Evolutionary conservation across 2,329 filamentous ascomycete genomes (phyloP).

Genomic region (Aspergillus transmontanensis): DNA sequence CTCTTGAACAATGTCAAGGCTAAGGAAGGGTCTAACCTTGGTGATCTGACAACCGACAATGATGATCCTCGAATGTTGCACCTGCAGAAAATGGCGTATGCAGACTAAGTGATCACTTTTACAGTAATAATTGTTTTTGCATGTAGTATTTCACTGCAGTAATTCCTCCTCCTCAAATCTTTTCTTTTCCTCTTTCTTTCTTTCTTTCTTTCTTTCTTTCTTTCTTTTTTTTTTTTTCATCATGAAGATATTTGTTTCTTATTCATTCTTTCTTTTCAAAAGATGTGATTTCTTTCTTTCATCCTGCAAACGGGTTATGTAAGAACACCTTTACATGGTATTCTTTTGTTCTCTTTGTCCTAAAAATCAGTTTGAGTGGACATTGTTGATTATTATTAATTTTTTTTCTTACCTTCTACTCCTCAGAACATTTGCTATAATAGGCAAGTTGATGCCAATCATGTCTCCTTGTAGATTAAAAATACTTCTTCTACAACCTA

Average conservation of each 20-base stretch:
- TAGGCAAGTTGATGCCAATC: constrained; percentile 3
- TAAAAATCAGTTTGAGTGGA: neutral
- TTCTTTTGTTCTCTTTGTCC: neutral
- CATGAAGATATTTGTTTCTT: neutral
- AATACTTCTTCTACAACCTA: neutral
- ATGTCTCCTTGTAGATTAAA: constrained; percentile 1
- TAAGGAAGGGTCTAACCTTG: constrained; percentile 8
- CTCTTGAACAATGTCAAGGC: neutral
- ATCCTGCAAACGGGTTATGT: neutral
- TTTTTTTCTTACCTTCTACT: neutral
- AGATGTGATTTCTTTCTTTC: neutral
- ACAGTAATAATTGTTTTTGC: neutral
- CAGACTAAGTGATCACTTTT: constrained; percentile 11
- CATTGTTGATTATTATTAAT: neutral
- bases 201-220: neutral
- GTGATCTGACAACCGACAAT: constrained; percentile 4
- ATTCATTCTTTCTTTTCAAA: neutral
- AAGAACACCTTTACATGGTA: neutral
- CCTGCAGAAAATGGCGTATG: constrained; percentile 29
- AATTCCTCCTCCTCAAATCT: neutral
- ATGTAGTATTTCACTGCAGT: neutral
- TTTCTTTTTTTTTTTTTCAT: neutral
- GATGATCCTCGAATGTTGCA: constrained; percentile 19
- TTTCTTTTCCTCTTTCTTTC: neutral
- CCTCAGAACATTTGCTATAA: neutral